phyloP scores from a whole-genome alignment of 495 filamentous ascomycete species.

The Xylaria curta region DNA sequence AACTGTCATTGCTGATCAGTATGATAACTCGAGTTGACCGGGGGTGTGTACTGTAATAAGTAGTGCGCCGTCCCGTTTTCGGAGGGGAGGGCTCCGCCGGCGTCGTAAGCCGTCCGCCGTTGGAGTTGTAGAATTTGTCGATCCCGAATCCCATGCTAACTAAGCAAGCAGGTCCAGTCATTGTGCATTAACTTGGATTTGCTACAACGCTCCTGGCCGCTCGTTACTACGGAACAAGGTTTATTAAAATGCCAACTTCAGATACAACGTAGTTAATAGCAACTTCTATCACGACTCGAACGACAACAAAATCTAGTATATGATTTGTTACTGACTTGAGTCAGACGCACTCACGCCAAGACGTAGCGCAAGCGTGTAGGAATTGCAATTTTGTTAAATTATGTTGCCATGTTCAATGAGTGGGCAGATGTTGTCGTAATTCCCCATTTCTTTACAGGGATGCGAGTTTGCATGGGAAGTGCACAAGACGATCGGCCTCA shows the following conservation, averaged over 20 bases:
- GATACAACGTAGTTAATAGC: too few species aligned
- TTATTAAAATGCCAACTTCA: not conserved
- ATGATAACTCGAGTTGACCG: not conserved
- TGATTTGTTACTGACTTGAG: not conserved
- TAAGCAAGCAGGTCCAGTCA: not conserved
- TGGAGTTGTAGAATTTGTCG: not conserved
- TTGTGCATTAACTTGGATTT: not conserved
- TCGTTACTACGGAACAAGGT: not conserved
- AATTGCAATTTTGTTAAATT: conserved; percentile 19
- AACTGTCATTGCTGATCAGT: not conserved
- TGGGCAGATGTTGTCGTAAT: not conserved
- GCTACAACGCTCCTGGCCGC: not conserved
- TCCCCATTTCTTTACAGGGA: not conserved
- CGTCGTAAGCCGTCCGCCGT: conserved; percentile 3
- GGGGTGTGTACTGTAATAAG: conserved; percentile 6
- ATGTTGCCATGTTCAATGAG: conserved; percentile 14
- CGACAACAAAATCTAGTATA: not conserved
- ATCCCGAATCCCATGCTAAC: not conserved
- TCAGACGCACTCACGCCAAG: not conserved
- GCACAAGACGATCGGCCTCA: conserved; percentile 8
- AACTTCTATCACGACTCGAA: not conserved
- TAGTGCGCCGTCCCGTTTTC: not conserved
- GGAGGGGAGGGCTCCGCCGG: conserved; percentile 1
- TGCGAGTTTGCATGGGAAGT: too few species aligned
- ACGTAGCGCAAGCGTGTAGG: not conserved